Conservation (phyloP, 2,329 filamentous ascomycete genomes). For the Epichloe gansuensis region DNA sequence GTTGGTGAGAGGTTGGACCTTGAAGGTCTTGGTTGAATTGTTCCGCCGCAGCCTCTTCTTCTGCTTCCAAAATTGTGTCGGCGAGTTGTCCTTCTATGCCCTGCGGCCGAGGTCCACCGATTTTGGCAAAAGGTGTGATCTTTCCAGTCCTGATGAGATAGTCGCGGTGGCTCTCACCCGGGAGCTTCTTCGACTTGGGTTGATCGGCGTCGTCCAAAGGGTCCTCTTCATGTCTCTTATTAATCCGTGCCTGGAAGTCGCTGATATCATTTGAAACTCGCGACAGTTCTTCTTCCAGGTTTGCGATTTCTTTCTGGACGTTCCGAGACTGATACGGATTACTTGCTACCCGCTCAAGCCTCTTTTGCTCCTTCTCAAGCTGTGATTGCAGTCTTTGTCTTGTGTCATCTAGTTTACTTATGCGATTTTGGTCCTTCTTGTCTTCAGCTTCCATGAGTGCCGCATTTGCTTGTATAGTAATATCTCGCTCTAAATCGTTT, state of each 20-base stretch:
- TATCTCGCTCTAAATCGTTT: conserved; percentile 81
- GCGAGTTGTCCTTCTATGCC: conserved; percentile 58
- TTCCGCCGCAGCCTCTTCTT: conserved; percentile 49
- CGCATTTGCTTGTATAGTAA: conserved; percentile 50
- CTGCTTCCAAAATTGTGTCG: conserved; percentile 69
- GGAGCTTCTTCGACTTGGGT: conserved; percentile 46
- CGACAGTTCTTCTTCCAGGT: conserved; percentile 52
- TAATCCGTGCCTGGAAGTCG: conserved; percentile 72
- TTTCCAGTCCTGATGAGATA: conserved; percentile 93
- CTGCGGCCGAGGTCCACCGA: conserved; percentile 50
- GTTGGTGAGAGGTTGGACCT: conserved; percentile 55
- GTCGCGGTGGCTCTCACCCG: conserved; percentile 74
- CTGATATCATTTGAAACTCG: conserved; percentile 59
- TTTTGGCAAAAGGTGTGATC: conserved; percentile 86
- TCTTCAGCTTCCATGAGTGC: conserved; percentile 51
- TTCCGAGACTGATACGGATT: conserved; percentile 42
- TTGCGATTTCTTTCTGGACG: conserved; percentile 52
- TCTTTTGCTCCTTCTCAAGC: conserved; percentile 42
- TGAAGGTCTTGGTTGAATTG: conserved; percentile 29
- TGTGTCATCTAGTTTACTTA: conserved; percentile 42
- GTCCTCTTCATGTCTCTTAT: conserved; percentile 52
- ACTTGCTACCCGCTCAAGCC: conserved; percentile 29
- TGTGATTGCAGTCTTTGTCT: conserved; percentile 52
- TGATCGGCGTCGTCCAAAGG: conserved; percentile 30
- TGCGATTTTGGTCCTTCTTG: conserved; percentile 49